Conservation (phyloP, 345 rosid species). For the Gossypium sturtianum region DNA sequence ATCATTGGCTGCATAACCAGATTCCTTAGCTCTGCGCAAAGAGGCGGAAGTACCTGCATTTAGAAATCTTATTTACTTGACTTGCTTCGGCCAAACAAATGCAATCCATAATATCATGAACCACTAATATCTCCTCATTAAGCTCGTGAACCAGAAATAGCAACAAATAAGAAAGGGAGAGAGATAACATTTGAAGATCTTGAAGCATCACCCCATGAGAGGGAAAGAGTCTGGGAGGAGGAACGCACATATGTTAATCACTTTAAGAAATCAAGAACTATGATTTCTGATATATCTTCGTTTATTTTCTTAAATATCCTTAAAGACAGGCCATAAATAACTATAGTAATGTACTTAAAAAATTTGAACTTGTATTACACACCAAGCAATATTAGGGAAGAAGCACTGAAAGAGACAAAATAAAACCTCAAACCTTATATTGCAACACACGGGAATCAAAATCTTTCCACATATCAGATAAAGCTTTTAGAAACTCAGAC, state of each 20-base stretch:
- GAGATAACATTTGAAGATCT: not conserved
- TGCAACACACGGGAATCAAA: constrained; percentile 95
- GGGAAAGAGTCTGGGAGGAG: not conserved
- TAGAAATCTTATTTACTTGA: constrained; percentile 6
- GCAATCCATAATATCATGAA: not conserved
- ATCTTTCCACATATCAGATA: constrained; percentile 99
- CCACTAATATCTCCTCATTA: not conserved
- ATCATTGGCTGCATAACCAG: constrained; percentile 95
- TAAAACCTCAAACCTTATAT: constrained; percentile 65
- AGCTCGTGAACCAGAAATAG: constrained; percentile 8
- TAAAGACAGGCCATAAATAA: not conserved
- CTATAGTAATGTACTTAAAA: not conserved
- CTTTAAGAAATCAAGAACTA: not conserved
- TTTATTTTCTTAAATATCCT: not conserved
- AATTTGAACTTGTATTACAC: not conserved
- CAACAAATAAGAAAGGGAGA: not conserved
- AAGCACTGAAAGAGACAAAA: not conserved
- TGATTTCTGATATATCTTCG: not conserved
- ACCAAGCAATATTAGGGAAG: not conserved
- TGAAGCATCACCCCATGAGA: not conserved
- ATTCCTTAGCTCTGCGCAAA: constrained; percentile 97
- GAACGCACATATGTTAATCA: not conserved
- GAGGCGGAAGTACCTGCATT: constrained; percentile 91
- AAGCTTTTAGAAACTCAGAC: constrained; percentile 92
- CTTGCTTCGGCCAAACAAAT: not conserved